Percentiles rank a stretch among this genome's conserved stretches.
Conservation (phyloP, 192 early-diverging fungal genomes). For the Backusella psychrophila region DNA sequence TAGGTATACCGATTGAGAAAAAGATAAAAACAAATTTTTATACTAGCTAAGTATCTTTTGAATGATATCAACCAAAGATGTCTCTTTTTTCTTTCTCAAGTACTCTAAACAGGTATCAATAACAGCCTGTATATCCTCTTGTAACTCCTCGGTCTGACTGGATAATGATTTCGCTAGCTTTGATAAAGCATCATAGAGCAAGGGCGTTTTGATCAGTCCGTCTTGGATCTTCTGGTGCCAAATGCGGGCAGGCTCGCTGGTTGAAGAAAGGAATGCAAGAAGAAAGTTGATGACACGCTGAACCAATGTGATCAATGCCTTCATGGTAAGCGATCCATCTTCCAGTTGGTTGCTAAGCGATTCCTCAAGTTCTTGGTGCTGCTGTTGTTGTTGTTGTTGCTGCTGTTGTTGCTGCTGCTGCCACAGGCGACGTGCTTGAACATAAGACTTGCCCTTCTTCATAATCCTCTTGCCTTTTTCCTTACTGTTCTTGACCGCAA, state of each 20-base stretch:
- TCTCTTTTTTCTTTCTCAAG: background rate
- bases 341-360: background rate
- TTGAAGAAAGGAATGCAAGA: background rate
- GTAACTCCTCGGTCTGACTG: constrained; percentile 2
- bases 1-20: background rate
- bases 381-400: background rate
- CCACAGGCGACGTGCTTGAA: background rate
- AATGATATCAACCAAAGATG: background rate
- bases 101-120: constrained; percentile 7
- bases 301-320: background rate
- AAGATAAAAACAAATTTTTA: background rate
- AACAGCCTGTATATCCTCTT: constrained; percentile 4
- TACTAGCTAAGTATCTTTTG: background rate
- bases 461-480: background rate
- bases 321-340: background rate
- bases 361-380: background rate
- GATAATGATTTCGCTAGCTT: background rate
- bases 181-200: constrained; percentile 11
- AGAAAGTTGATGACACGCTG: constrained; percentile 10
- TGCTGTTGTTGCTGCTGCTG: background rate
- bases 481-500: background rate
- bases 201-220: background rate
- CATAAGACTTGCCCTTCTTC: background rate
- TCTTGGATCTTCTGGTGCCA: background rate
- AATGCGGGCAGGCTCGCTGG: background rate